Evolutionary conservation across 768 basidiomycete species (phyloP).

Genomic region (Leccinellum luteum): DNA sequence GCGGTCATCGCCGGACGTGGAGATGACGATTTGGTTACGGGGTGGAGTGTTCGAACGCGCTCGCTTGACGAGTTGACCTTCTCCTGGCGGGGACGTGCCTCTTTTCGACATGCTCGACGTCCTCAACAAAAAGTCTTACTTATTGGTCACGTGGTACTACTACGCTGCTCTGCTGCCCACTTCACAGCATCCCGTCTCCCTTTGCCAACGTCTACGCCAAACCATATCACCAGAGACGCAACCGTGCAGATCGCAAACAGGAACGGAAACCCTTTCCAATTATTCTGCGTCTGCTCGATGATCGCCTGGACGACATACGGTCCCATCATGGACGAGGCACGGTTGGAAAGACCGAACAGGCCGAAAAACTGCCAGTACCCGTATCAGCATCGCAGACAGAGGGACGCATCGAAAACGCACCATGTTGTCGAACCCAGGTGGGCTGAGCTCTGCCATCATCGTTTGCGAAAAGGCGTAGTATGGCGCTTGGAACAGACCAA

Average conservation of each 20-base stretch:
- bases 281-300: slow-evolving; percentile 66
- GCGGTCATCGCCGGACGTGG: slow-evolving; percentile 68
- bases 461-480: slow-evolving; percentile 87
- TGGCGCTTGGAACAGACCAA: slow-evolving; percentile 81
- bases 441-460: slow-evolving; percentile 87
- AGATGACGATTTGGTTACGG: slow-evolving; percentile 73
- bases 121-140: not conserved
- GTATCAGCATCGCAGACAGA: not conserved
- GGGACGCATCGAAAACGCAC: slow-evolving; percentile 24
- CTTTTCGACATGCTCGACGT: slow-evolving; percentile 64
- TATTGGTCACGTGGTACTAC: not conserved
- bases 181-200: slow-evolving; percentile 59
- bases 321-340: slow-evolving; percentile 84
- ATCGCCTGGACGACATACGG: slow-evolving; percentile 85
- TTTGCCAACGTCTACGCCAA: slow-evolving; percentile 61
- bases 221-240: slow-evolving; percentile 77
- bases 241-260: slow-evolving; percentile 66
- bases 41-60: slow-evolving; percentile 48
- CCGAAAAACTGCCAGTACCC: slow-evolving; percentile 66
- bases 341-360: slow-evolving; percentile 79
- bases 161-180: slow-evolving; percentile 46
- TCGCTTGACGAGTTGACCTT: slow-evolving; percentile 61
- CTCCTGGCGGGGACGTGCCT: slow-evolving; percentile 51
- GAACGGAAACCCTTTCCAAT: slow-evolving; percentile 86
- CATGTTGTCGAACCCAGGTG: slow-evolving; percentile 86